phyloP scores from a whole-genome alignment of 192 early-diverging fungal genomes.

The Linnemannia elongata region DNA sequence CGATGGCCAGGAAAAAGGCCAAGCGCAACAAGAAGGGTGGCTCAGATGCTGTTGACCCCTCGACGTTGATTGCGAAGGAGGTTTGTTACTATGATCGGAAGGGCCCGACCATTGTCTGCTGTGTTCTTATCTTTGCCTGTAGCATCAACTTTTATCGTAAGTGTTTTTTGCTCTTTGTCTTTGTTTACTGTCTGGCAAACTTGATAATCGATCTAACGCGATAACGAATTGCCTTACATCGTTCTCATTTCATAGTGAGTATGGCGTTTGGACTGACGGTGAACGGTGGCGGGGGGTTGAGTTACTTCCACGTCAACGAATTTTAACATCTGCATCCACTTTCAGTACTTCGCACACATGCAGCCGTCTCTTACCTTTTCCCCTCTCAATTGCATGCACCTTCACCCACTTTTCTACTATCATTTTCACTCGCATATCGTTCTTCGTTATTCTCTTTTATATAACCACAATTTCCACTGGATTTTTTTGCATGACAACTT shows the following conservation, averaged over 20 bases:
- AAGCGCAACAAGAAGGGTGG: conserved; percentile 33
- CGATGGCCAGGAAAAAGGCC: conserved; percentile 77
- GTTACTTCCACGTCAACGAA: not conserved
- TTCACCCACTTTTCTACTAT: not conserved
- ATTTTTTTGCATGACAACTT: not conserved
- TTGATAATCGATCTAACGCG: not conserved
- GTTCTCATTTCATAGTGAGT: not conserved
- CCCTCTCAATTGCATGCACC: not conserved
- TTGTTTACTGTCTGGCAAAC: not conserved
- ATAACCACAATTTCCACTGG: not conserved
- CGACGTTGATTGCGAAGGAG: conserved; percentile 1
- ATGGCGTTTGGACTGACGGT: not conserved
- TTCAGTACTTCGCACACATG: not conserved
- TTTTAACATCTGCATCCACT: not conserved
- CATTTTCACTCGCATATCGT: not conserved
- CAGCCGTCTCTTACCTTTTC: not conserved
- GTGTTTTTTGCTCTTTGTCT: not conserved
- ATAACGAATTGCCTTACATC: not conserved
- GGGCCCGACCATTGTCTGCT: conserved; percentile 79
- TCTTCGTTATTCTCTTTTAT: not conserved
- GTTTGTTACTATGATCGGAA: conserved; percentile 79
- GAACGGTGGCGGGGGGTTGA: conserved; percentile 7
- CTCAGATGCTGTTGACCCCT: not conserved
- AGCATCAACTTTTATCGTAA: conserved; percentile 75
- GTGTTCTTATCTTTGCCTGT: conserved; percentile 73